Percentiles rank a stretch among this genome's conserved stretches.
These are phyloP conservation scores for Deuterostichococcus epilithicus DNA, from an alignment of 139 green algal genomes.

Conservation along the genomic window DNA sequence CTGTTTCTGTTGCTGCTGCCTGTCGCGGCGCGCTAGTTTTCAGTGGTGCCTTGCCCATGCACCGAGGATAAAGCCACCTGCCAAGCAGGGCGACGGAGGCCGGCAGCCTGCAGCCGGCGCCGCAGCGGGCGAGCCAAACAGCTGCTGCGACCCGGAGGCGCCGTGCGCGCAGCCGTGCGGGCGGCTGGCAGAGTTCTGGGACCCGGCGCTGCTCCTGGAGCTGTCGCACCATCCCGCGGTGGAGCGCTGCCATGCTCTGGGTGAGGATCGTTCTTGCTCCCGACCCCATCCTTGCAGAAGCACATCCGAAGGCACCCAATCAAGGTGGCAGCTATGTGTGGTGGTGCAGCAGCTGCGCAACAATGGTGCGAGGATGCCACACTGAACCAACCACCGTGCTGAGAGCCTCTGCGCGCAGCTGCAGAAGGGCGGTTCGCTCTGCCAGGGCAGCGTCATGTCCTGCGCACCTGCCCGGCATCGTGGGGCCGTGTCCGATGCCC, in stretches of 20 bases:
- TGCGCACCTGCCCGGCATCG: too few relatives aligned
- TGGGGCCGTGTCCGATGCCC: too few relatives aligned
- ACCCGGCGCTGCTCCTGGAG: slow-evolving; percentile 31
- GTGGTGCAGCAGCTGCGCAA: too few relatives aligned
- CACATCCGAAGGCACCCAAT: background rate
- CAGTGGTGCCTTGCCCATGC: too few relatives aligned
- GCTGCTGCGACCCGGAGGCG: background rate
- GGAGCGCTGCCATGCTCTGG: slow-evolving; percentile 54
- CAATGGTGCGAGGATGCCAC: too few relatives aligned
- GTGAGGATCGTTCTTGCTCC: too few relatives aligned
- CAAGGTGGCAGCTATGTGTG: background rate
- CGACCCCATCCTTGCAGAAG: background rate
- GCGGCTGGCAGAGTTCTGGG: slow-evolving; percentile 69
- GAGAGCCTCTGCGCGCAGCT: too few relatives aligned
- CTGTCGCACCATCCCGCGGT: slow-evolving; percentile 63
- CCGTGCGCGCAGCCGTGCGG: slow-evolving; percentile 33
- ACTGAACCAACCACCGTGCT: too few relatives aligned
- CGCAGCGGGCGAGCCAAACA: background rate
- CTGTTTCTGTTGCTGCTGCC: background rate
- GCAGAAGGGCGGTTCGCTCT: too few relatives aligned
- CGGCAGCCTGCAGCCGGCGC: background rate
- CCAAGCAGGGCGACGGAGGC: background rate
- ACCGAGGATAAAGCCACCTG: background rate
- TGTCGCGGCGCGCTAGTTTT: background rate
- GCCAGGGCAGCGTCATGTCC: too few relatives aligned